Evolutionary conservation across 2,329 filamentous ascomycete genomes (phyloP), one percentile per base, ranked within the genome.

Genomic region (Chaetomiaceae sp.): DNA sequence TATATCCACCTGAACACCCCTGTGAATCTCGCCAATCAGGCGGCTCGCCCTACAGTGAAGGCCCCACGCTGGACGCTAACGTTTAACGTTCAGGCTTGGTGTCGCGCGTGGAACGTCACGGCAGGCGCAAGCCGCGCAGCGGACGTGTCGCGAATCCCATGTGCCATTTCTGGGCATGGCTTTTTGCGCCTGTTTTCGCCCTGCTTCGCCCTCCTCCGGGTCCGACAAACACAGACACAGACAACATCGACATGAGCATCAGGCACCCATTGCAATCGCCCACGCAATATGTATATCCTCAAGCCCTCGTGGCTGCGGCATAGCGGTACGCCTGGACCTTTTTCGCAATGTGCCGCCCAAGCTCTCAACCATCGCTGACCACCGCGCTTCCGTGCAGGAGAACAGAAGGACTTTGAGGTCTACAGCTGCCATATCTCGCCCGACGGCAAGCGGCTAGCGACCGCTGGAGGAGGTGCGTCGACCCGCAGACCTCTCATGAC

Each of bases 341-440:
- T 42, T 20, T 39, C 33, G 10, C 22, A n/a, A n/a, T n/a, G n/a
- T n/a, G 19, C 10, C 11, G 8, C 17, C 17, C 11, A 8, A 5
- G 20, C 8, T 42, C 6, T 5, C 18, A 15, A 8, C 30, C n/a
- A 15, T 49, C 34, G 48, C 56, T 56, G 51, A 40, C 45, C 26
- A 11, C 34, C 30, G 35, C 40, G 22, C 11, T n/a, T 36, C 47
- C 39, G 41, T 46, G 43, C 50, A 88, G 86, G 91, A 65, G 93
- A 98, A 72, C 88, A 95, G 66, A 97, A 96, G 65, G 90, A 97
- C 65, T 95, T 94, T 63, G 93, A 98, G 69, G 91, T 97, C 56
- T 98, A 97, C 72, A 95, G 88, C 70, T 97, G 91, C 67, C 88
- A 97, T 74, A 83, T 98, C 55, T 98, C 93, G 22, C 88, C 93